These are phyloP conservation scores for Fusarium piperis DNA, from an alignment of 2,329 filamentous ascomycete species.

Conservation along the genomic window DNA sequence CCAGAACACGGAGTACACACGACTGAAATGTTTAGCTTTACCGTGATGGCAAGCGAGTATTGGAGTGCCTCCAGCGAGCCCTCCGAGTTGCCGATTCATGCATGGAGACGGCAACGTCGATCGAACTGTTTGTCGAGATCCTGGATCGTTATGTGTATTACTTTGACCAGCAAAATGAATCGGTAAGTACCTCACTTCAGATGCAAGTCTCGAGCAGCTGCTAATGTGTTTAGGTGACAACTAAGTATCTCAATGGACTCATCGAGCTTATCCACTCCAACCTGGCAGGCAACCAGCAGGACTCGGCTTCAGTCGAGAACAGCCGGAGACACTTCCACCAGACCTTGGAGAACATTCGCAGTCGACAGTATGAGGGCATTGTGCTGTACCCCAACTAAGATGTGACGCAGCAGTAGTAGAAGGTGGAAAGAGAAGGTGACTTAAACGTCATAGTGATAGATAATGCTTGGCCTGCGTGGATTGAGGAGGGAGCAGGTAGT, in stretches of 20 bases:
- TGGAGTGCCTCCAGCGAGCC: constrained; percentile 95
- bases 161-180: constrained; percentile 99
- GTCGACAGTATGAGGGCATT: constrained; percentile 92
- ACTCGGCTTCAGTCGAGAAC: constrained; percentile 84
- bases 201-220: neutral
- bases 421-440: constrained; percentile 12
- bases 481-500: constrained; percentile 31
- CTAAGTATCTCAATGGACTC: constrained; percentile 96
- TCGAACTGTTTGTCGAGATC: constrained; percentile 98
- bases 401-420: neutral
- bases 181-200: constrained; percentile 60
- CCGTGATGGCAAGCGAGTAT: constrained; percentile 94
- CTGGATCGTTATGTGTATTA: constrained; percentile 99
- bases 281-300: constrained; percentile 83
- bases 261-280: constrained; percentile 99
- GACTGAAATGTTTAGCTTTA: constrained; percentile 73
- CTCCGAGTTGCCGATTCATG: constrained; percentile 96
- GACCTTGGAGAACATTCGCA: constrained; percentile 92
- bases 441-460: constrained; percentile 40
- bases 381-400: constrained; percentile 69
- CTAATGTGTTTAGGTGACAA: constrained; percentile 72
- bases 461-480: constrained; percentile 36
- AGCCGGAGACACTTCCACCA: constrained; percentile 94
- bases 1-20: neutral
- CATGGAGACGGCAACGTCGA: constrained; percentile 97